Percentiles rank a stretch among this genome's conserved stretches.
phyloP scores from a whole-genome alignment of 2,329 filamentous ascomycete genomes.

The Arthrobotrys pseudoclavata region DNA sequence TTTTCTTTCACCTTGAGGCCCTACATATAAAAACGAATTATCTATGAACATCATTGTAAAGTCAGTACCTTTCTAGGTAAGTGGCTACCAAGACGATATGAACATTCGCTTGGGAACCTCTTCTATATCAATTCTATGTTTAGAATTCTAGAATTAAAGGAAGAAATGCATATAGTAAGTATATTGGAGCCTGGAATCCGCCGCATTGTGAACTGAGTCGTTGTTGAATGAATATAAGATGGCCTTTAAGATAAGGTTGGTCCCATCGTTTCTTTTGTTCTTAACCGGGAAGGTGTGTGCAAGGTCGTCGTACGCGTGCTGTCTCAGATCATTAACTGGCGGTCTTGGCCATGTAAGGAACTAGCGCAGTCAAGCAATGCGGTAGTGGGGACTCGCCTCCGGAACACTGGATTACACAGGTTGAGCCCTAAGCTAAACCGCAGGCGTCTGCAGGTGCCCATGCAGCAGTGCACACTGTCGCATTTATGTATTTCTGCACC shows the following conservation, averaged over 20 bases:
- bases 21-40: no score
- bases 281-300: not conserved
- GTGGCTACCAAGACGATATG: no score
- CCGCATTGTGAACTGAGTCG: no score
- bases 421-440: not conserved
- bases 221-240: no score
- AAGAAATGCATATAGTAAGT: not conserved
- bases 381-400: not conserved
- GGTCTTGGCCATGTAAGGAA: no score
- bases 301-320: not conserved
- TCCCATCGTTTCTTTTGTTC: conserved; percentile 5
- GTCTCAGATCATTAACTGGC: not conserved
- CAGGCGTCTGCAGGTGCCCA: not conserved
- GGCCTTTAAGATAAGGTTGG: not conserved
- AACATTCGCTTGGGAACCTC: not conserved
- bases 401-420: not conserved
- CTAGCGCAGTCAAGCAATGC: not conserved
- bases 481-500: not conserved
- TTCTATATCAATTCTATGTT: no score
- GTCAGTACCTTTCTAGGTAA: no score
- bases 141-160: no score
- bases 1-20: no score
- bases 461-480: not conserved
- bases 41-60: no score
- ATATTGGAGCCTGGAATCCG: conserved; percentile 7